Evolutionary conservation across 73 alveolate genomes (phyloP).

Genomic region (Paramecium biaurelia): DNA sequence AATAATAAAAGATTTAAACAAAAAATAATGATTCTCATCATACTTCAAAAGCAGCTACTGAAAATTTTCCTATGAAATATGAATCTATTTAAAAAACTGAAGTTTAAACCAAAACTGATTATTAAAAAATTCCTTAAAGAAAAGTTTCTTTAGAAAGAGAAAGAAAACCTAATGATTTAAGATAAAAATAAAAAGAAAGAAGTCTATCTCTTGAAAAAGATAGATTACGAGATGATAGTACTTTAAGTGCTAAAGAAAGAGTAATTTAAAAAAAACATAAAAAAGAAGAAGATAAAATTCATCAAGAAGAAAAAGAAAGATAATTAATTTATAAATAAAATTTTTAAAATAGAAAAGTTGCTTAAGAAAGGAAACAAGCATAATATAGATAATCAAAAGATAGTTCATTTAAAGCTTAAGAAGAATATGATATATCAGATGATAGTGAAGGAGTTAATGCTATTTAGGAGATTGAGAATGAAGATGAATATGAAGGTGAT

Average conservation of each 20-base stretch:
- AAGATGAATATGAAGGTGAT: conserved; percentile 67
- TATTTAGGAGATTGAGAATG: conserved; percentile 63
- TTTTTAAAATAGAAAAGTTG: conserved; percentile 12
- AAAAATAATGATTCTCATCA: not conserved
- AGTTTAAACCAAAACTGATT: not conserved
- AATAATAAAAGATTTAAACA: not conserved
- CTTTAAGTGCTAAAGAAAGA: conserved; percentile 19
- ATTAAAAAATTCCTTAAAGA: not conserved
- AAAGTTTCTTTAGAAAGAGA: conserved; percentile 43
- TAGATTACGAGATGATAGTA: conserved; percentile 47
- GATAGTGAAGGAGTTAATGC: conserved; percentile 54
- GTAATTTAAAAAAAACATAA: conserved; percentile 35
- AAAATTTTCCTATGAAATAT: not conserved
- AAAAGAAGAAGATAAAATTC: conserved; percentile 48
- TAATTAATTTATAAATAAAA: conserved; percentile 51
- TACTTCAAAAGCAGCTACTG: not conserved
- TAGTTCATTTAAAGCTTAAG: conserved; percentile 47
- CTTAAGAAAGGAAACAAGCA: conserved; percentile 49
- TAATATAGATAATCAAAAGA: conserved; percentile 59
- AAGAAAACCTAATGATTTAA: not conserved
- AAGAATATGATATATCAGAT: conserved; percentile 54
- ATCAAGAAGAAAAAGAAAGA: not conserved
- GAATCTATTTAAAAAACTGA: not conserved
- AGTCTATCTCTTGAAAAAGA: conserved; percentile 49
- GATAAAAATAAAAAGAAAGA: conserved; percentile 31